Evolutionary conservation across 108 stramenopile genomes (phyloP), one percentile per base, ranked within the genome.

Genomic region (Cyclostephanos invisitatus): DNA sequence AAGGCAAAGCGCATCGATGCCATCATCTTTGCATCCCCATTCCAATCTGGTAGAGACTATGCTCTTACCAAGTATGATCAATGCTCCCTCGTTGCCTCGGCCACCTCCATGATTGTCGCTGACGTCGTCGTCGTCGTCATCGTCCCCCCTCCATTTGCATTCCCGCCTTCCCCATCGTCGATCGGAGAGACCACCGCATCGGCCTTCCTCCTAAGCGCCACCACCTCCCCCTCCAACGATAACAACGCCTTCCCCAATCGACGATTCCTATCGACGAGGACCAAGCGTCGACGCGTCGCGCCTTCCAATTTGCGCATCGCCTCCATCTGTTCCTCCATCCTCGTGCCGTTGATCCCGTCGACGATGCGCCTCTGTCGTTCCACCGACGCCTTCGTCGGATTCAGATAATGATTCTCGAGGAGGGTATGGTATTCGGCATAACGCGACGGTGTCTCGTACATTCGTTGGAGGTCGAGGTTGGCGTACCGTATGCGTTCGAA

Each of bases 301-400:
- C 68, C 72, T 32, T 68, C 73, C 38, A 91, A 50, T 62, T 85
- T 68, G 2, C 64, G 73, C 53, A 70, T 68, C 24, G 44, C 32
- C 10, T 54, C 37, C 21, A 77, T 48, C 57, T 86, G 78, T 57
- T 91, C 75, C 57, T 87, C 78, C 79, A 88, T 86, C 18, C 91
- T 67, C 44, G 75, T 63, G 21, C 80, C 86, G 63, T 91, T 89
- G 29, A 90, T 80, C 60, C 84, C 84, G 73, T 90, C 91, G 0
- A 90, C 89, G 24, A 67, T 55, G 47, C 82, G 59, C 2, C 80
- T 58, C 35, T 89, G 86, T 21, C 55, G 25, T 35, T 87, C 67
- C 29, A 89, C 49, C 48, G 71, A 21, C 25, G 62, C 11, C 17
- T 48, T 28, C 36, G 54, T 56, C 20, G 83, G 75, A 44, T 11